Base-by-base conservation (phyloP, 768 basidiomycete species). In the Sarcomyxa edulis region DNA sequence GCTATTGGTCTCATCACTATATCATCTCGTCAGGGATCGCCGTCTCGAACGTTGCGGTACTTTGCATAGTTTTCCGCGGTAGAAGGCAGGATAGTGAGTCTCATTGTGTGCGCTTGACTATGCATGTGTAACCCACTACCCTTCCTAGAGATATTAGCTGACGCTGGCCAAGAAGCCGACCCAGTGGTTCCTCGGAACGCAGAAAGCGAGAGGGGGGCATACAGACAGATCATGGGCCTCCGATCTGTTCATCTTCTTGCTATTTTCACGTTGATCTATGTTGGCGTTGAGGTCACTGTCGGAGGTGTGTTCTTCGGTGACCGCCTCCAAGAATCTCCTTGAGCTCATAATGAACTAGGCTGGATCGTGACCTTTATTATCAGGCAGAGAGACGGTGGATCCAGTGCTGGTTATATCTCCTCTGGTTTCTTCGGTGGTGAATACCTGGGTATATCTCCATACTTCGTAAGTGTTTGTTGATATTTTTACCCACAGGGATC, bases 1-100 rank as follows among this genome's bases (percentile, higher is more conserved):
- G 44, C 0, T 60, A 60, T 31, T 84, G 83, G 81, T 76, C 73
- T 3, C 75, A 76, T 46, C 75, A 83, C 50, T 85, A 77, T 51
- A 63, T 84, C 23, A 57, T 60, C 7, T 81, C 76, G 0, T 51
- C 81, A 1, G 74, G 69, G 2, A 30, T 86, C n/a, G 72, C 78
- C 0, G 28, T 72, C 22, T 25, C 62, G 19, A 82, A 62, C 28
- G 39, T 51, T 4, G 21, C 49, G 4, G 31, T 48, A 7, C 40
- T 61, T 11, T 41, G 40, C 6, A 33, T 52, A 8, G 50, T 55
- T 2, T 62, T 64, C 39, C 52, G 53, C 14, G 45, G 55, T 23
- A 55, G 50, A 42, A 49, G 25, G 2, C 51, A 52, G 10, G 59
- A 64, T 32, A 55, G 64, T 64, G 14, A 24, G n/a, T n/a, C n/a